These are phyloP conservation scores for Fusarium duplospermum DNA, from an alignment of 2,329 filamentous ascomycete species.

Conservation along the genomic window DNA sequence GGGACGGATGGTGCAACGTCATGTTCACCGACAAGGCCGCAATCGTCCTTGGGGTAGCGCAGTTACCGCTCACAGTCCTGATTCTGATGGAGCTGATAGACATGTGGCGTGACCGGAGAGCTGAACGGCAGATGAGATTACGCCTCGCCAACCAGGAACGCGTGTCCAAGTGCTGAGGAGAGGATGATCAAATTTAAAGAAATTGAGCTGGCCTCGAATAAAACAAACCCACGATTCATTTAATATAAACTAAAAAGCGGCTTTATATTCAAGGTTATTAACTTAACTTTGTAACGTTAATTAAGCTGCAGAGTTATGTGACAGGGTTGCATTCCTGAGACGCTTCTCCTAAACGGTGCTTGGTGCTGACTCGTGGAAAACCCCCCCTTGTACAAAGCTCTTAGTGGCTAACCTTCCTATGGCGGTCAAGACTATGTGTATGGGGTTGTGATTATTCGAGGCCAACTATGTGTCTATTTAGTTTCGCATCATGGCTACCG, in stretches of 20 bases:
- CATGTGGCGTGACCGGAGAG: slow-evolving; percentile 6
- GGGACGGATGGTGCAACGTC: slow-evolving; percentile 7
- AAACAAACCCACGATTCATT: neutral
- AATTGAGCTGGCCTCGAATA: neutral
- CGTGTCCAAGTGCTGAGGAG: neutral
- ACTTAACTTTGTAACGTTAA: neutral
- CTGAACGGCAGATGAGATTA: neutral
- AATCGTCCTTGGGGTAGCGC: neutral
- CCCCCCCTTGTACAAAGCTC: neutral
- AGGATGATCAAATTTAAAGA: neutral
- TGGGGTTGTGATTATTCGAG: neutral
- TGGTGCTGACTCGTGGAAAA: neutral
- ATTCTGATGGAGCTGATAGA: slow-evolving; percentile 6
- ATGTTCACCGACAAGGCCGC: neutral
- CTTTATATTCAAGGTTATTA: slow-evolving; percentile 2
- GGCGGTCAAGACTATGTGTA: neutral
- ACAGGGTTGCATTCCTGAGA: neutral
- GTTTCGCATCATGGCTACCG: neutral
- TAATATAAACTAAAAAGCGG: neutral
- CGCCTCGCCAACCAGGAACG: neutral
- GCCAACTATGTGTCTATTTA: neutral
- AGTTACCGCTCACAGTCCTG: neutral
- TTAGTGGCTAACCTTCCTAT: neutral
- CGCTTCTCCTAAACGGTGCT: neutral
- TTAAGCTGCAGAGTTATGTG: neutral